phyloP scores from a whole-genome alignment of 441 rosid genomes.

The Sinapis alba region DNA sequence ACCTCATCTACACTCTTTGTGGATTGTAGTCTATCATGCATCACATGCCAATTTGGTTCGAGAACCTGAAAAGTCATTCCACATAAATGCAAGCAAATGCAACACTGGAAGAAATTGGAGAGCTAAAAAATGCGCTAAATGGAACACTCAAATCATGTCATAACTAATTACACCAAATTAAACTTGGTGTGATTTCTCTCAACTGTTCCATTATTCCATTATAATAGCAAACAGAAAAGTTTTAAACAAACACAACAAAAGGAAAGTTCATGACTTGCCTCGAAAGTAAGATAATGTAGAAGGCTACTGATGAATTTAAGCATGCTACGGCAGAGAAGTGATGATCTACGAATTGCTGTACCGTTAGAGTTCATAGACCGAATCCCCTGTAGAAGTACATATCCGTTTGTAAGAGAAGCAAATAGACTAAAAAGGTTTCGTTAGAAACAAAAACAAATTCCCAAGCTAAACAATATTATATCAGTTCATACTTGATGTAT shows the following conservation, averaged over 20 bases:
- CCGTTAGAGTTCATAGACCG: constrained; percentile 74
- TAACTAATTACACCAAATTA: neutral
- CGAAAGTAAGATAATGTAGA: constrained; percentile 94
- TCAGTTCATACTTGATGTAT: constrained; percentile 80
- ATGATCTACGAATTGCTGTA: constrained; percentile 84
- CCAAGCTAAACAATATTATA: constrained; percentile 3
- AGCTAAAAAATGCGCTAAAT: neutral
- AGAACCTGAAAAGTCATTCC: constrained; percentile 70
- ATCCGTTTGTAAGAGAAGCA: constrained; percentile 33
- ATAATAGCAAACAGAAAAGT: neutral
- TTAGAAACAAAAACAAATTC: neutral
- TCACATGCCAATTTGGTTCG: constrained; percentile 97
- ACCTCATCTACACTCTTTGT: constrained; percentile 95
- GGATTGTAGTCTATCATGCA: constrained; percentile 76
- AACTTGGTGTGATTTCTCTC: constrained; percentile 6
- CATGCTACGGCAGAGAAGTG: constrained; percentile 97
- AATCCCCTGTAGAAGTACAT: constrained; percentile 63
- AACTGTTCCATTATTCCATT: neutral
- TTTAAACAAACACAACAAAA: neutral
- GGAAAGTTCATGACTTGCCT: constrained; percentile 22
- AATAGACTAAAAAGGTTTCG: constrained; percentile 6
- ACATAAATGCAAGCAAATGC: constrained; percentile 8
- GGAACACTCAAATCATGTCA: constrained; percentile 19
- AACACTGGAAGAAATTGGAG: constrained; percentile 2
- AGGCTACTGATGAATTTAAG: constrained; percentile 94